A percentile compares a stretch with the other conserved stretches of the same genome.
Conservation (phyloP, 1,284 basidiomycete genomes). For the Tylopilus microsporus region DNA sequence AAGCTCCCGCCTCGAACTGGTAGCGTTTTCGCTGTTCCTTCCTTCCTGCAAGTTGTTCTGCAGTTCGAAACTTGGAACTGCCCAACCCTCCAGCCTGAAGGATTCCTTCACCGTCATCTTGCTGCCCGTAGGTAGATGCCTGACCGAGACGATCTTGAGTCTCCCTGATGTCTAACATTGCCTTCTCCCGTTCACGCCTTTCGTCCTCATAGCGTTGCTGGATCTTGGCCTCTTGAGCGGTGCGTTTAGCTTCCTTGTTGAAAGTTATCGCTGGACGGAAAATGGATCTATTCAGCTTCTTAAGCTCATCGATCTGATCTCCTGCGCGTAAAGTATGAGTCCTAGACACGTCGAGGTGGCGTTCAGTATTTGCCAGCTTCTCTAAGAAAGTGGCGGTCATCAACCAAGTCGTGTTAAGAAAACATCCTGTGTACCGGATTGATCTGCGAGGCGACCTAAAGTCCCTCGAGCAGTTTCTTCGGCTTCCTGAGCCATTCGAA, state of each 20-base stretch:
- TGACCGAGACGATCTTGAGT: conserved; percentile 82
- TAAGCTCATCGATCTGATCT: conserved; percentile 92
- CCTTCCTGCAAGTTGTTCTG: conserved; percentile 44
- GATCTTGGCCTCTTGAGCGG: conserved; percentile 86
- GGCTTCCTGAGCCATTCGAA: conserved; percentile 89
- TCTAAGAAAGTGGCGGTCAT: conserved; percentile 39
- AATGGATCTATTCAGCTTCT: conserved; percentile 90
- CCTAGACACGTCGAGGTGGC: conserved; percentile 91
- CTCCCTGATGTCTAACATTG: conserved; percentile 80
- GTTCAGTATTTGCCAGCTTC: conserved; percentile 91
- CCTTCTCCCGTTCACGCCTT: conserved; percentile 77
- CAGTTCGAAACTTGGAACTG: conserved; percentile 43
- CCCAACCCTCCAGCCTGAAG: conserved; percentile 21
- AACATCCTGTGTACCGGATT: conserved; percentile 70
- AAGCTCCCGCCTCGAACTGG: conserved; percentile 92
- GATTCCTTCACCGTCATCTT: conserved; percentile 43
- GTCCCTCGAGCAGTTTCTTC: conserved; percentile 94
- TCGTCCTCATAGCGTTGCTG: conserved; percentile 88
- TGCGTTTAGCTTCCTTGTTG: conserved; percentile 89
- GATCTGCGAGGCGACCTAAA: conserved; percentile 82
- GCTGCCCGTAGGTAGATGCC: conserved; percentile 59
- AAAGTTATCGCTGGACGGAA: conserved; percentile 89
- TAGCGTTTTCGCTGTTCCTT: conserved; percentile 78
- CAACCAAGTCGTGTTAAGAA: neutral
- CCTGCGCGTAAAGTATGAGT: conserved; percentile 85